Evolutionary conservation across 495 filamentous ascomycete genomes (phyloP).

Genomic region (Penicillium pulvis): DNA sequence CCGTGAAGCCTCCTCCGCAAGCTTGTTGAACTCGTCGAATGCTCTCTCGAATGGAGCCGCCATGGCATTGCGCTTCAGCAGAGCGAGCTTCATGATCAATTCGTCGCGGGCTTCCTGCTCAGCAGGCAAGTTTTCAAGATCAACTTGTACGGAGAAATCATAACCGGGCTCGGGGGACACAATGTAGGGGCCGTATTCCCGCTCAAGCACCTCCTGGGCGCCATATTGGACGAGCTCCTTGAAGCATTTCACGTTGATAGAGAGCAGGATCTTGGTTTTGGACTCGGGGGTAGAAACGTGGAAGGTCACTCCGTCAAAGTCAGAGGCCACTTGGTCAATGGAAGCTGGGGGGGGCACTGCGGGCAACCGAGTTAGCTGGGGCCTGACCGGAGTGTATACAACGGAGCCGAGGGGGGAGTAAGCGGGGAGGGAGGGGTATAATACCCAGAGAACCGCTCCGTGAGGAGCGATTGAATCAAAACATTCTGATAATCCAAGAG

Average conservation of each 20-base stretch:
- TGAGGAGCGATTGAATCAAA: slow-evolving; percentile 91
- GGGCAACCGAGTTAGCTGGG: slow-evolving; percentile 35
- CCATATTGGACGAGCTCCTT: slow-evolving; percentile 89
- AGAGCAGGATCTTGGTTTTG: slow-evolving; percentile 90
- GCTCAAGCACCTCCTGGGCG: slow-evolving; percentile 83
- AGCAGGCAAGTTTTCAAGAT: slow-evolving; percentile 82
- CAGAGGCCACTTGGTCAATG: slow-evolving; percentile 96
- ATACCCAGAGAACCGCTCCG: slow-evolving; percentile 91
- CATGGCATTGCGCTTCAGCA: slow-evolving; percentile 97
- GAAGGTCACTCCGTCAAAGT: slow-evolving; percentile 97
- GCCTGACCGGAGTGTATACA: slow-evolving; percentile 29
- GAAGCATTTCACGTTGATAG: slow-evolving; percentile 92
- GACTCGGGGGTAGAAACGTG: slow-evolving; percentile 94
- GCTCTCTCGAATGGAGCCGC: slow-evolving; percentile 96
- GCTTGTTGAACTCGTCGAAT: slow-evolving; percentile 85
- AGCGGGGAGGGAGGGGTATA: slow-evolving; percentile 25
- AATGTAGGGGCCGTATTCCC: slow-evolving; percentile 93
- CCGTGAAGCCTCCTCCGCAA: slow-evolving; percentile 84
- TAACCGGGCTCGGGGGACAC: slow-evolving; percentile 85
- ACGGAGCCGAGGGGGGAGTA: slow-evolving; percentile 13
- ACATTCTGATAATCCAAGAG: slow-evolving; percentile 99
- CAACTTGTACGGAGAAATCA: slow-evolving; percentile 89
- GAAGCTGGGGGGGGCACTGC: slow-evolving; percentile 75
- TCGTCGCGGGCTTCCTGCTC: slow-evolving; percentile 80
- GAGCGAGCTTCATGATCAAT: slow-evolving; percentile 78